Base-by-base conservation (phyloP, 306 rosid genomes). In the Gynostemma pentaphyllum region DNA sequence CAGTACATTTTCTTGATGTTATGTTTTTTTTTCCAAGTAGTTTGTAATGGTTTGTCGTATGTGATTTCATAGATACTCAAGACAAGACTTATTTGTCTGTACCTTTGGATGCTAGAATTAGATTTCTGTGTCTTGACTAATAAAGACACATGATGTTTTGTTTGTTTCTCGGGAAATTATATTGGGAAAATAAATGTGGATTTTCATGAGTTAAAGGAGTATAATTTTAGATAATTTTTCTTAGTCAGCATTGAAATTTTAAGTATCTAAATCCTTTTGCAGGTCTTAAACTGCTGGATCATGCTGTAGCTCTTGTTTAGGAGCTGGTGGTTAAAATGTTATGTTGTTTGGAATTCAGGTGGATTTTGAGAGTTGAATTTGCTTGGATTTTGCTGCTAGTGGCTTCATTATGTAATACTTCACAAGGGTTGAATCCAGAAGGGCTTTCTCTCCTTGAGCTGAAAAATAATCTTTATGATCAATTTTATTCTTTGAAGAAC, bases 401-500 rank as follows among this genome's bases (percentile, higher is more conserved):
- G 61, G 23, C 65, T 69, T 60, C 72, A 16, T 73, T 84, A 42
- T 66, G 79, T 76, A 66, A 36, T 59, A 63, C 76, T 64, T 68
- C 88, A 57, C 82, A 78, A 42, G 95, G 97, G 29, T 78, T 94
- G 87, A 94, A 84, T 77, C 63, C 52, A 13, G 99, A 94, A 76
- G 95, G 97, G 61, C 40, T 65, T 50, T 75, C 49, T 67, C 94
- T 94, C 11, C 70, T 84, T 23, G 83, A 81, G 65, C 77, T 94
- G 72, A 94, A 82, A 79, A 70, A 54, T 7, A 74, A 79, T 76
- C 45, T 94, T 68, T 22, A 34, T 45, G 94, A 88, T 73, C 70
- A 66, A 2, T 32, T 14, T 45, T 45, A 78, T 71, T 0, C 0
- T 47, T 67, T 94, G 73, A 26, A 37, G 44, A 81, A 74, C 52